Conservation (phyloP, 495 filamentous ascomycete genomes). For the Aspergillus heteromorphus region DNA sequence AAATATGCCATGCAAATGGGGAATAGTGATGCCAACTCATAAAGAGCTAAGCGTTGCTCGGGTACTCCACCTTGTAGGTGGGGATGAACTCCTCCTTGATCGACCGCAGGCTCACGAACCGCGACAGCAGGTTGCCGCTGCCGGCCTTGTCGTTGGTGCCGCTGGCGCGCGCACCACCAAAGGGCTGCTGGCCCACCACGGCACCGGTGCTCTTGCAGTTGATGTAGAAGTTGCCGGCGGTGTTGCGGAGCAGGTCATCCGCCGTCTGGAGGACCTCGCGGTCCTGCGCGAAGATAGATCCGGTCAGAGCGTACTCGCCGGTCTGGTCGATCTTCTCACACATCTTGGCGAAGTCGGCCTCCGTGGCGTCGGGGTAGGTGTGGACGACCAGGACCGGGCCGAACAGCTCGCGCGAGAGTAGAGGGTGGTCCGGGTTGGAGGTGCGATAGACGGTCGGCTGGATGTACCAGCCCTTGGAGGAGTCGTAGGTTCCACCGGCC, state of each 20-base stretch:
- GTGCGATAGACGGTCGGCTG: slow-evolving; percentile 63
- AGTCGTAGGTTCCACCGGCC: slow-evolving; percentile 55
- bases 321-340: slow-evolving; percentile 57
- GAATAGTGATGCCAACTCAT: too few species aligned
- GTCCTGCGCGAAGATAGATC: slow-evolving; percentile 71
- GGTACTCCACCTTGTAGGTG: slow-evolving; percentile 66
- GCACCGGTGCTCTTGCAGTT: slow-evolving; percentile 92
- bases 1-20: too few species aligned
- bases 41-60: slow-evolving; percentile 71
- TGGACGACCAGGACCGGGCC: slow-evolving; percentile 57
- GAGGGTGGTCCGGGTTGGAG: slow-evolving; percentile 56
- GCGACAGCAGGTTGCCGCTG: slow-evolving; percentile 63
- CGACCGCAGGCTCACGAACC: slow-evolving; percentile 78
- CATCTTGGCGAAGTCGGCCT: slow-evolving; percentile 46
- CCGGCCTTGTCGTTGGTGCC: slow-evolving; percentile 94
- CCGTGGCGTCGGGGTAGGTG: slow-evolving; percentile 52
- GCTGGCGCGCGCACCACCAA: slow-evolving; percentile 78
- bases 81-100: slow-evolving; percentile 87
- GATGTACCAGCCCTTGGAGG: slow-evolving; percentile 59
- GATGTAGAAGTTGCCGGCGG: slow-evolving; percentile 87
- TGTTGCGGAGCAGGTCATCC: slow-evolving; percentile 67
- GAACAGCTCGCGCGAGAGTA: slow-evolving; percentile 59
- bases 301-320: slow-evolving; percentile 73
- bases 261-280: slow-evolving; percentile 60
- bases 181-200: slow-evolving; percentile 88